Percentiles rank a stretch among this genome's conserved stretches.
Conservation (phyloP, 164 flowering plant genomes). For the Piper betle region DNA sequence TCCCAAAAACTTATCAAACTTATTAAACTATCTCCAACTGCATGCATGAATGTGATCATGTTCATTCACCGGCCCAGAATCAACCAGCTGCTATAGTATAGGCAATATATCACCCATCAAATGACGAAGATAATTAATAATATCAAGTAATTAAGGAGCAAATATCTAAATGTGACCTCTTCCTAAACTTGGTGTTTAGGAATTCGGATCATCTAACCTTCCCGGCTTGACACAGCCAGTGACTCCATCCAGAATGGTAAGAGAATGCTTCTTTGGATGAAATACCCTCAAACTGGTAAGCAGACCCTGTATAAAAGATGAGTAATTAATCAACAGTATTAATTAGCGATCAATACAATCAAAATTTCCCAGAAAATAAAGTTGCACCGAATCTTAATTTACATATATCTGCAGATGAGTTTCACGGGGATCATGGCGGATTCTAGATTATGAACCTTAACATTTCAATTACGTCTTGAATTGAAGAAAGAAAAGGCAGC, state of each 20-base stretch:
- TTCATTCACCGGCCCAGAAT: no score
- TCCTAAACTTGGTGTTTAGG: neutral
- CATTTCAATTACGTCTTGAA: no score
- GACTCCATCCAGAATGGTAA: slow-evolving; percentile 47
- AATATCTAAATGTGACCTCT: no score
- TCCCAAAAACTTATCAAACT: no score
- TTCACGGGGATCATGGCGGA: neutral
- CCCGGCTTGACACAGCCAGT: slow-evolving; percentile 64
- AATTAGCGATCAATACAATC: neutral
- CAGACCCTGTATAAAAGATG: slow-evolving; percentile 24
- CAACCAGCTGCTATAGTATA: no score
- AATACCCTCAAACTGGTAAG: slow-evolving; percentile 30
- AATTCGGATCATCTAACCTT: slow-evolving; percentile 27
- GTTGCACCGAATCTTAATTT: neutral
- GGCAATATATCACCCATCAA: no score
- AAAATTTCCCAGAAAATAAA: neutral
- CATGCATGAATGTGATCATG: no score
- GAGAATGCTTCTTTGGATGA: slow-evolving; percentile 31
- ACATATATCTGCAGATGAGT: neutral
- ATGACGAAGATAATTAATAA: no score
- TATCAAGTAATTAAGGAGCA: no score
- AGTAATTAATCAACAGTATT: neutral
- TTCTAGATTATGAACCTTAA: neutral
- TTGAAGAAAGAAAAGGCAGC: no score
- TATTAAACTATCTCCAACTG: no score